phyloP scores from a whole-genome alignment of 768 basidiomycete species.

The Tylopilus felleus region DNA sequence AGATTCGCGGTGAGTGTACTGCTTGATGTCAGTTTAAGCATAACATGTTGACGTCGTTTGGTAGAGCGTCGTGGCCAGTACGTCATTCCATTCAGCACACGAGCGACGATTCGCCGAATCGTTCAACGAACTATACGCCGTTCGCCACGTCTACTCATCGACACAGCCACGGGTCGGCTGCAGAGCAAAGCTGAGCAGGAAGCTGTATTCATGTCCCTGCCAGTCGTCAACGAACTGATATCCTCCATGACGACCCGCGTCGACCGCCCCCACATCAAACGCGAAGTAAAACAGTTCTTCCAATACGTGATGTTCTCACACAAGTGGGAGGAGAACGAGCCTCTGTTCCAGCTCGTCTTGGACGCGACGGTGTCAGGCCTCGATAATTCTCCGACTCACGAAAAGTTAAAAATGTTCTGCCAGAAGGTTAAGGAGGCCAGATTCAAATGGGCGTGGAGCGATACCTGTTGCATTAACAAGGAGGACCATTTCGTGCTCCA shows the following conservation, averaged over 20 bases:
- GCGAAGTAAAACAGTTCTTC: background rate
- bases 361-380: background rate
- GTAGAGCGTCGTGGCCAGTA: no score
- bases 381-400: background rate
- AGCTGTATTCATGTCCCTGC: background rate
- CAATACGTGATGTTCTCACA: background rate
- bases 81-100: no score
- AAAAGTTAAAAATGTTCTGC: no score
- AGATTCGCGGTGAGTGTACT: no score
- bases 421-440: no score
- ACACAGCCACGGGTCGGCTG: background rate
- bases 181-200: background rate
- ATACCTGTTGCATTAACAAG: no score
- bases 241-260: background rate
- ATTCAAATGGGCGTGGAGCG: no score
- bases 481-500: no score
- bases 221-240: background rate
- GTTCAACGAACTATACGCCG: background rate
- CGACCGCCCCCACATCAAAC: background rate
- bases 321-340: no score
- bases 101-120: no score
- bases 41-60: no score
- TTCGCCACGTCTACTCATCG: background rate
- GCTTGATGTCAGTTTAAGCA: no score
- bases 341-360: background rate